Base-by-base conservation (phyloP, 371 early-diverging fungal species). In the Blakeslea trispora region DNA sequence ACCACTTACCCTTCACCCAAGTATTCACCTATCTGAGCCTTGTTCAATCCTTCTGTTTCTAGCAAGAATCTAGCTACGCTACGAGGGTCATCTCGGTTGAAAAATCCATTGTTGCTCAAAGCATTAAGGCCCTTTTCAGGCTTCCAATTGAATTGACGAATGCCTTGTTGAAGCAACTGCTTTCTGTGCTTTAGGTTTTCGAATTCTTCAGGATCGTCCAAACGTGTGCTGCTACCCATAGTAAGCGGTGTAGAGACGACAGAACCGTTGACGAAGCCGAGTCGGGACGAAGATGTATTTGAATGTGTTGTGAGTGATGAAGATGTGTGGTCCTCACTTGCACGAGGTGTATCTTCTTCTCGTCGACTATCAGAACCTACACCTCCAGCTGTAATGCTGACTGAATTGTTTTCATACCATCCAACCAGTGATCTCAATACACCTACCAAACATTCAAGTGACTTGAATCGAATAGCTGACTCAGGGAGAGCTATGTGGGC, bases 11-110 rank as follows among this genome's bases (percentile, higher is more conserved):
- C 92, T 68, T 97, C 96, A 44, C 98, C 98, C 39, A 99, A 74
- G 63, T 87, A 98, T 73, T 97, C 98, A 49, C 99, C 99, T 64
- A 99, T 82, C 61, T 81, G 74, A 13, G 84, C 75, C 67, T 97
- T 95, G 71, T 88, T 88, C 15, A 96, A 70, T 6, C 90, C 91
- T 46, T 89, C 91, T 14, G 90, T 87, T 32, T 66, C 69, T 31
- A 87, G 67, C 55, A 97, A 69, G 61, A 96, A 92, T 5, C 68
- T 55, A 5, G 93, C 95, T 18, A 95, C 77, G 24, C 81, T 87
- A 28, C 49, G 47, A 19, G 84, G 88, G 24, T 80, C 83, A 45
- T 69, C 52, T 14, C 65, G 66, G 56, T 59, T 66, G 60, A 96
- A 79, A 55, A 90, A 83, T 5, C 84, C 82, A 17, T 84, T 70